Percentiles rank a stretch among this genome's conserved stretches.
These are phyloP conservation scores for Aspergillus fumigatus DNA, from an alignment of 2,329 filamentous ascomycete genomes.

Conservation along the genomic window DNA sequence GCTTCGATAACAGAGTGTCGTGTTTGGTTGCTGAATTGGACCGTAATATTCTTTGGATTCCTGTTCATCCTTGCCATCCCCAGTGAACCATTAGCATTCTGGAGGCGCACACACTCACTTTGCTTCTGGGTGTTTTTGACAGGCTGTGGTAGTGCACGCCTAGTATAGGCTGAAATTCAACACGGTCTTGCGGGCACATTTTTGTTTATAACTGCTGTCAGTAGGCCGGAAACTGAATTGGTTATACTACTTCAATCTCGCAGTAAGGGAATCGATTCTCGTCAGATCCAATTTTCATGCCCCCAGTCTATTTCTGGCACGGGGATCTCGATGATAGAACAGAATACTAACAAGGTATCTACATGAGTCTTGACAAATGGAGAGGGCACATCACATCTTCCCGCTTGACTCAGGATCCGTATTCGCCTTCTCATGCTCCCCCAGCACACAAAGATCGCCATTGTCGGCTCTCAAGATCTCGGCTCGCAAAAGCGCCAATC, in stretches of 20 bases:
- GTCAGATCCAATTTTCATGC: background rate
- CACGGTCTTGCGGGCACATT: background rate
- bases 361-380: background rate
- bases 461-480: constrained; percentile 52
- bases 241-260: background rate
- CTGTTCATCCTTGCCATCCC: constrained; percentile 13
- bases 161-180: background rate
- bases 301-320: background rate
- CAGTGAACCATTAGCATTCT: constrained; percentile 4
- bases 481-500: constrained; percentile 51
- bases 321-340: background rate
- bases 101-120: constrained; percentile 5
- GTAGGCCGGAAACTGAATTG: background rate
- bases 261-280: background rate
- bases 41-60: constrained; percentile 24
- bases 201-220: background rate
- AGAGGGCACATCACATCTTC: constrained; percentile 6
- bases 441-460: constrained; percentile 52
- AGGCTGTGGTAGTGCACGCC: background rate
- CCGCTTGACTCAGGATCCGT: constrained; percentile 44
- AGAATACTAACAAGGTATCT: background rate
- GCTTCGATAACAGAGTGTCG: constrained; percentile 23
- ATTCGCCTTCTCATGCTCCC: constrained; percentile 63
- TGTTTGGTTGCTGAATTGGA: constrained; percentile 25
- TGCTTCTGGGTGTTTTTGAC: constrained; percentile 11